phyloP scores from a whole-genome alignment of 2,329 filamentous ascomycete genomes.

The Emydomyces testavorans region DNA sequence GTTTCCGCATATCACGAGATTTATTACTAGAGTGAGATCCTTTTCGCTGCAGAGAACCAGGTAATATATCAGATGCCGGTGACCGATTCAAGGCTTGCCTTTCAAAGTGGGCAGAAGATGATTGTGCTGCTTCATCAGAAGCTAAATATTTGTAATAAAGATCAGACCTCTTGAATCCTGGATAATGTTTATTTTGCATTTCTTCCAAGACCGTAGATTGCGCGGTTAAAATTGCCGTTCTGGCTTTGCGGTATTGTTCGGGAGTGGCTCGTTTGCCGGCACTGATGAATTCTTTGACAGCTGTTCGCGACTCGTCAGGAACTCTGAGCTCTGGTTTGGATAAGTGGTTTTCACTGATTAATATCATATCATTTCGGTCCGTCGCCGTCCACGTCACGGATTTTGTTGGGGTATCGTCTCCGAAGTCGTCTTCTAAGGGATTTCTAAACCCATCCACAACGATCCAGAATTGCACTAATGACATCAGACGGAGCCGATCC shows the following conservation, averaged over 20 bases:
- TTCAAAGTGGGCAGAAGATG: conserved; percentile 19
- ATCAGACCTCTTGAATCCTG: conserved; percentile 82
- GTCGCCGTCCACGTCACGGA: conserved; percentile 65
- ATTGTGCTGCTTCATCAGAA: conserved; percentile 54
- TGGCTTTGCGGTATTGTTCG: conserved; percentile 69
- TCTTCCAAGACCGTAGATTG: conserved; percentile 76
- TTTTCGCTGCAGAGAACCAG: conserved; percentile 38
- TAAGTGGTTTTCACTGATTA: conserved; percentile 85
- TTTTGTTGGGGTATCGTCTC: conserved; percentile 54
- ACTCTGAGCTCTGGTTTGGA: conserved; percentile 71
- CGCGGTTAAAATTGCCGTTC: conserved; percentile 66
- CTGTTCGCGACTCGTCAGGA: conserved; percentile 53
- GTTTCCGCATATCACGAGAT: conserved; percentile 45
- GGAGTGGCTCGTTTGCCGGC: conserved; percentile 65
- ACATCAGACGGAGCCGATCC: conserved; percentile 80
- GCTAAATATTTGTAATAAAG: conserved; percentile 93
- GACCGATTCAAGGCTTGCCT: conserved; percentile 7
- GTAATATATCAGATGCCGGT: conserved; percentile 24
- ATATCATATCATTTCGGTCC: conserved; percentile 74
- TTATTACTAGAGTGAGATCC: conserved; percentile 37
- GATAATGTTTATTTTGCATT: conserved; percentile 70
- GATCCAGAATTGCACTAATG: conserved; percentile 93
- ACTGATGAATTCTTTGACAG: conserved; percentile 66
- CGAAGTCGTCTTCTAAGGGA: conserved; percentile 75
- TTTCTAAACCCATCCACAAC: conserved; percentile 95